These are phyloP conservation scores for Santalum album DNA, from an alignment of 164 flowering plant genomes.

Conservation along the genomic window DNA sequence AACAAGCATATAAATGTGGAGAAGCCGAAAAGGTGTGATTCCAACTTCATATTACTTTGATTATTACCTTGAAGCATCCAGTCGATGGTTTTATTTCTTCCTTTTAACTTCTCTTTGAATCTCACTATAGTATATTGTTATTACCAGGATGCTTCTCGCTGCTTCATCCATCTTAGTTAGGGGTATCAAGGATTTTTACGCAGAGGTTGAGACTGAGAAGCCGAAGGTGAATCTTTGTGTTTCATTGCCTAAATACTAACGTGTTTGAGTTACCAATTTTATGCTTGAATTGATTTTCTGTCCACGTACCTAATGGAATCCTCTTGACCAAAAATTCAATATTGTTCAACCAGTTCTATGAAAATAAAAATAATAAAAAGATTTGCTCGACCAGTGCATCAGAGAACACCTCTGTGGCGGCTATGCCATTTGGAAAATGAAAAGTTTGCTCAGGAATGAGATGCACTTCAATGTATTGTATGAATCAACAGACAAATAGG, in stretches of 20 bases:
- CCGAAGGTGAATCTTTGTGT: constrained; percentile 37
- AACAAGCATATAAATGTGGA: constrained; percentile 9
- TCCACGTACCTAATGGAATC: too few relatives aligned
- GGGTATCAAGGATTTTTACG: constrained; percentile 31
- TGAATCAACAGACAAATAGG: too few relatives aligned
- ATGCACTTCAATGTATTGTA: too few relatives aligned
- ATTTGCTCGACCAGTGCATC: too few relatives aligned
- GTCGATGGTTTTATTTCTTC: not conserved
- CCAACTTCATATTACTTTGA: not conserved
- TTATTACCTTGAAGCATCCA: not conserved
- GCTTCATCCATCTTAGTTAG: constrained; percentile 51
- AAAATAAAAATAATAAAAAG: too few relatives aligned
- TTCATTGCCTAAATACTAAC: not conserved
- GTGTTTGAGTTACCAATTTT: too few relatives aligned
- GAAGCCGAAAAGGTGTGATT: constrained; percentile 47
- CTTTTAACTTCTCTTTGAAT: not conserved
- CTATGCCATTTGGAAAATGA: too few relatives aligned
- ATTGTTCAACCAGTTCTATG: too few relatives aligned
- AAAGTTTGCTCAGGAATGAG: too few relatives aligned
- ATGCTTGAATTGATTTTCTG: too few relatives aligned
- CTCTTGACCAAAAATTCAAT: too few relatives aligned
- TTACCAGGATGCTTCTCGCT: constrained; percentile 59
- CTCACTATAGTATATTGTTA: constrained; percentile 3
- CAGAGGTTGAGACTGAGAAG: constrained; percentile 39
- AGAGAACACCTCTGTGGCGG: too few relatives aligned